phyloP scores from a whole-genome alignment of 768 basidiomycete species.

The Suillus subluteus region DNA sequence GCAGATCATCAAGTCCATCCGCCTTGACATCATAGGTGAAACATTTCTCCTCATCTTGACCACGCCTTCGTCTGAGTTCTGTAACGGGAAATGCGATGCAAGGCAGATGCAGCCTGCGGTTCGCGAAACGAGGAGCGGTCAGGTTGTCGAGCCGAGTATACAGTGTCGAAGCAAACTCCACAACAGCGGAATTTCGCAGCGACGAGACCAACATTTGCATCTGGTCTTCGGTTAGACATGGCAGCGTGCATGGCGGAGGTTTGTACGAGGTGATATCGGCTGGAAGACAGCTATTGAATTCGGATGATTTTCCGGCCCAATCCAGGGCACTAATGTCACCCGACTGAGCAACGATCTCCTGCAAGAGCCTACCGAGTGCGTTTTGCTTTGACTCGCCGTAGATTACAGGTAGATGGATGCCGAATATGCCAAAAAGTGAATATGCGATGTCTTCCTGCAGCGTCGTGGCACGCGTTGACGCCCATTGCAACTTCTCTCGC shows the following conservation, averaged over 20 bases:
- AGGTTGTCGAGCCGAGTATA: neutral
- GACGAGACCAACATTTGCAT: neutral
- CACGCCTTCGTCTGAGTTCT: neutral
- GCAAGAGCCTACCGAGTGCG: conserved; percentile 3
- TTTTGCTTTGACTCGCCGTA: conserved; percentile 18
- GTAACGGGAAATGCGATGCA: neutral
- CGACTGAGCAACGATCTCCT: conserved; percentile 10
- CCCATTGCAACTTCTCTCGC: neutral
- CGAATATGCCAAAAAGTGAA: neutral
- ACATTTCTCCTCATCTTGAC: neutral
- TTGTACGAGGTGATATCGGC: conserved; percentile 1
- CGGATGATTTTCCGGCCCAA: too few species aligned
- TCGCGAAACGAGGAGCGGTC: neutral
- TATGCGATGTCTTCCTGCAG: neutral
- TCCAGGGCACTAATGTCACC: neutral
- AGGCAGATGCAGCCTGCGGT: neutral
- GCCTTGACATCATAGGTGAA: neutral
- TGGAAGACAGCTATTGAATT: conserved; percentile 2
- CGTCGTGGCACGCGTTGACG: neutral
- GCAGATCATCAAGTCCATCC: neutral
- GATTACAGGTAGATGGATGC: conserved; percentile 16
- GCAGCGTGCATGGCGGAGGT: neutral
- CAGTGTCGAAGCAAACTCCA: neutral
- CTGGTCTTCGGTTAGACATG: neutral
- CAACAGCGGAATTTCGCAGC: neutral